Conservation (phyloP, 805 yeast species). For the Kodamaea hsintzibuensis region DNA sequence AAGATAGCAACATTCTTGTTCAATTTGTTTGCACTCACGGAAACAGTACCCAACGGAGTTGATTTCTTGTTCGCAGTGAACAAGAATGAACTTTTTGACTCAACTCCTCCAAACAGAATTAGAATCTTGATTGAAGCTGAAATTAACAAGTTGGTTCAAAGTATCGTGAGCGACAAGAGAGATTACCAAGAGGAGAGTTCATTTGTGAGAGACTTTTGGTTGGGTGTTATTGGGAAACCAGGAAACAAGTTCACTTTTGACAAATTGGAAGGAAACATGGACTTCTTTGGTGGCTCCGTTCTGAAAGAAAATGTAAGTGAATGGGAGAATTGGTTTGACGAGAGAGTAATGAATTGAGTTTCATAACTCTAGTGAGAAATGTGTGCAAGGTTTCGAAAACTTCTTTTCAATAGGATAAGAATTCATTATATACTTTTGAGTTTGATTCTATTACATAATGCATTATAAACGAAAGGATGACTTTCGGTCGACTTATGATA, state of each 20-base stretch:
- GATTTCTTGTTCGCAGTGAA: slow-evolving; percentile 80
- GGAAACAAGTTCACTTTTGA: slow-evolving; percentile 58
- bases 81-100: slow-evolving; percentile 82
- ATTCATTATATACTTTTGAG: not conserved
- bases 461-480: not conserved
- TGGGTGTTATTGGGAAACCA: slow-evolving; percentile 35
- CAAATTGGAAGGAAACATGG: slow-evolving; percentile 70
- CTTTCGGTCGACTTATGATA: not conserved
- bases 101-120: slow-evolving; percentile 68
- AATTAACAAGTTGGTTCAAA: slow-evolving; percentile 53
- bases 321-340: slow-evolving; percentile 83
- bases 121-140: slow-evolving; percentile 61
- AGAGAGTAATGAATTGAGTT: slow-evolving; percentile 59
- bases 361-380: not conserved
- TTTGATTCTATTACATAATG: not conserved
- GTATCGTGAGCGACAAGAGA: slow-evolving; percentile 45
- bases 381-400: not conserved
- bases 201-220: slow-evolving; percentile 47
- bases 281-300: slow-evolving; percentile 72
- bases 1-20: slow-evolving; percentile 60
- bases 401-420: not conserved
- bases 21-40: slow-evolving; percentile 61
- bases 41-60: slow-evolving; percentile 63
- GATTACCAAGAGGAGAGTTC: slow-evolving; percentile 36
- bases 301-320: slow-evolving; percentile 50